Conservation (phyloP, 1,284 basidiomycete species). For the Rhodotorula mucilaginosa region DNA sequence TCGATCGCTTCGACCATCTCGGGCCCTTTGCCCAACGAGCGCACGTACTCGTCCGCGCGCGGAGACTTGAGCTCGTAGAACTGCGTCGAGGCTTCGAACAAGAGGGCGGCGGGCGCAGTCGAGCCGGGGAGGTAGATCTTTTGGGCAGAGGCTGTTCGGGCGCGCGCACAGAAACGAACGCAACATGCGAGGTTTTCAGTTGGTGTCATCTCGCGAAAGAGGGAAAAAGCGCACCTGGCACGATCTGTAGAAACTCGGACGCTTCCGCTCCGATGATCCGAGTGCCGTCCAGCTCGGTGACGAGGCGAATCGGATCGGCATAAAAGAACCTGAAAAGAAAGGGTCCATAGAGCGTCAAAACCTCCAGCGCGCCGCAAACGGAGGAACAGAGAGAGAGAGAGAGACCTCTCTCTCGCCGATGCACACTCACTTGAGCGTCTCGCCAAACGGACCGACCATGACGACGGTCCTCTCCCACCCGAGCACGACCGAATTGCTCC, state of each 20-base stretch:
- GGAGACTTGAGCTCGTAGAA: slow-evolving; percentile 72
- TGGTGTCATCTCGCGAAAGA: too few relatives aligned
- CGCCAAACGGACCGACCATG: slow-evolving; percentile 87
- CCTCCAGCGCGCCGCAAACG: too few relatives aligned
- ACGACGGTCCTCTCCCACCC: slow-evolving; percentile 77
- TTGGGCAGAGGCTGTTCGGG: slow-evolving; percentile 62
- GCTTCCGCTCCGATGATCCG: slow-evolving; percentile 74
- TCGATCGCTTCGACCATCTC: slow-evolving; percentile 86
- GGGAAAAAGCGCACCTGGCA: slow-evolving; percentile 61
- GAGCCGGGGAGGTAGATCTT: slow-evolving; percentile 90
- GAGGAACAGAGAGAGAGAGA: slow-evolving; percentile 44
- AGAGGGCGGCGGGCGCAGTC: slow-evolving; percentile 81
- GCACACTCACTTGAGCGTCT: slow-evolving; percentile 66
- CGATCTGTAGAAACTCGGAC: slow-evolving; percentile 90
- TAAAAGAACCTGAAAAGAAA: slow-evolving; percentile 66
- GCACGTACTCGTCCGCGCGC: slow-evolving; percentile 88
- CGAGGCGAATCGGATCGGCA: slow-evolving; percentile 67
- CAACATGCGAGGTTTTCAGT: neutral
- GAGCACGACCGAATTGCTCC: slow-evolving; percentile 87
- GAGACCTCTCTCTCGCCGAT: too few relatives aligned
- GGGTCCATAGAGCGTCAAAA: neutral
- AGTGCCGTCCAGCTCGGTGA: slow-evolving; percentile 84
- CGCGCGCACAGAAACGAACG: neutral
- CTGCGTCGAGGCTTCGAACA: slow-evolving; percentile 88
- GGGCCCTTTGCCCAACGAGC: slow-evolving; percentile 59